These are phyloP conservation scores for Solanum medicagineum DNA, from an alignment of 257 asterid genomes.

Conservation along the genomic window DNA sequence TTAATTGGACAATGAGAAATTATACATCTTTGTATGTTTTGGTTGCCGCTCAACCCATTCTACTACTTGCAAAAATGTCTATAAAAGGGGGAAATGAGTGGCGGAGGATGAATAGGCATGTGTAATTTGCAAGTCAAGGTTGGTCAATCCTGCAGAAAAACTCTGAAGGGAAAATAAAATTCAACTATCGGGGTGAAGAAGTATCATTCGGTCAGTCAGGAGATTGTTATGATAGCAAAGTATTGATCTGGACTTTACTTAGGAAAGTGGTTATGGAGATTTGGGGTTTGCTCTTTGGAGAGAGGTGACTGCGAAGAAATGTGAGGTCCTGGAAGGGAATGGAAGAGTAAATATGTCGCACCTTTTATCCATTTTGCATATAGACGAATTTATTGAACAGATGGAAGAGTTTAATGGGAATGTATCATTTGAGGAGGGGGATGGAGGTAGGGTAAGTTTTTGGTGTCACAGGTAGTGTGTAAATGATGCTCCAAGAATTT, in stretches of 20 bases:
- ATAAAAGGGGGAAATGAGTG: not conserved
- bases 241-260: not conserved
- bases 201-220: not conserved
- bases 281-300: not conserved
- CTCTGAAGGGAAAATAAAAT: not conserved
- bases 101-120: not conserved
- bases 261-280: not conserved
- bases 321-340: not conserved
- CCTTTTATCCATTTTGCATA: not conserved
- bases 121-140: not conserved
- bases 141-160: not conserved
- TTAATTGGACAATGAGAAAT: not conserved
- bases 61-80: not conserved
- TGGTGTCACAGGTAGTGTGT: not conserved
- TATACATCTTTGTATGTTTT: not conserved
- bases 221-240: not conserved
- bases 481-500: not conserved
- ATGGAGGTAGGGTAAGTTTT: not conserved
- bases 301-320: not conserved
- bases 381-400: not conserved
- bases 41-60: not conserved
- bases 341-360: not conserved
- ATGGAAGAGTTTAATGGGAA: not conserved
- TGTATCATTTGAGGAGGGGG: not conserved
- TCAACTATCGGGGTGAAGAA: not conserved